Evolutionary conservation across 202 grass and related monocot genomes (phyloP).

Genomic region (Bolboschoenoplectus hybrid): DNA sequence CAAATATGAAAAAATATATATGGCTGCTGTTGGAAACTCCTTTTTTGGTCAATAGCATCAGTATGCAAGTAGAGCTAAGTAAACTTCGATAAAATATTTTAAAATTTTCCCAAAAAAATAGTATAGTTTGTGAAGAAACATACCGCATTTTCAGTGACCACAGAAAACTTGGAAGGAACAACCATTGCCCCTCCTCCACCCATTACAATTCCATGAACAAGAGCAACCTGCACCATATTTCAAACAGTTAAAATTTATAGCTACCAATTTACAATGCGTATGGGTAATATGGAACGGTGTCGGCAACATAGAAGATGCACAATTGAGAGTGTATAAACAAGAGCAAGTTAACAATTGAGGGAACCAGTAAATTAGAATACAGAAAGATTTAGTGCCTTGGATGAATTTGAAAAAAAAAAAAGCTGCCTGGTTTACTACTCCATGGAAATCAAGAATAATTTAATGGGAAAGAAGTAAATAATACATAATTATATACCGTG

Average conservation of each 20-base stretch:
- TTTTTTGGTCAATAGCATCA: background rate
- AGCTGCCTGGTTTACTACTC: background rate
- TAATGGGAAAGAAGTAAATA: background rate
- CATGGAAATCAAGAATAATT: constrained; percentile 1
- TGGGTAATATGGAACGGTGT: background rate
- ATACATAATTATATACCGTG: constrained; percentile 47
- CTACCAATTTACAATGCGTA: background rate
- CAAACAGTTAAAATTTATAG: constrained; percentile 8
- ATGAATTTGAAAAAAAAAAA: background rate
- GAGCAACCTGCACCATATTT: constrained; percentile 57
- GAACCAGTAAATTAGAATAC: background rate
- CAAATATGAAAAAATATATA: background rate
- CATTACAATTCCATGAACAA: constrained; percentile 93
- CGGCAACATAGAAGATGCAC: background rate
- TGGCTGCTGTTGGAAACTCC: background rate
- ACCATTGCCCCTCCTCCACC: constrained; percentile 86
- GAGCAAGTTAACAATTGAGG: background rate
- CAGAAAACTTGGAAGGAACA: constrained; percentile 70
- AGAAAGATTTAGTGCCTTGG: background rate
- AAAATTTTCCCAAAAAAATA: background rate
- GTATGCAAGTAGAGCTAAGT: background rate
- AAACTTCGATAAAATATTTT: background rate
- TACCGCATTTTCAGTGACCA: constrained; percentile 90
- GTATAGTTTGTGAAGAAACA: constrained; percentile 14
- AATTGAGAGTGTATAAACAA: background rate